Conservation (phyloP, 2,329 filamentous ascomycete genomes). For the Huntiella omanensis region DNA sequence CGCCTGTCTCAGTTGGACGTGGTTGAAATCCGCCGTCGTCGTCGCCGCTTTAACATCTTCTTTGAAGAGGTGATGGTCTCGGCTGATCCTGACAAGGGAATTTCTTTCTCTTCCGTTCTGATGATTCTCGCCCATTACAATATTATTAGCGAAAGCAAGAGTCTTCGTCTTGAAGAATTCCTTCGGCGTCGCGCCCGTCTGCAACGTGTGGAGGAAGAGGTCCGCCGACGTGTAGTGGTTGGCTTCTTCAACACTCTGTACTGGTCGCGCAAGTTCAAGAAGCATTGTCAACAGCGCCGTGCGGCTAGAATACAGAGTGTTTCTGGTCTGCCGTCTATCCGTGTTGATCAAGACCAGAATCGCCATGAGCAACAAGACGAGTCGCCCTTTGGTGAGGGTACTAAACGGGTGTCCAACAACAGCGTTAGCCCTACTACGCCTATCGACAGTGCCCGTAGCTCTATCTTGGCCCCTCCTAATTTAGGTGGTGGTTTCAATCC, state of each 20-base stretch:
- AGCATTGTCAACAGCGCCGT: constrained; percentile 51
- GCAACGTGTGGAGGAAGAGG: constrained; percentile 86
- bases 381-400: neutral
- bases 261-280: constrained; percentile 69
- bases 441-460: constrained; percentile 2
- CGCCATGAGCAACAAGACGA: constrained; percentile 15
- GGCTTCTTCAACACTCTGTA: constrained; percentile 93
- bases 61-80: constrained; percentile 93
- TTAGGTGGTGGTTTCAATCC: constrained; percentile 1
- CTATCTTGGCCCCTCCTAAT: constrained; percentile 2
- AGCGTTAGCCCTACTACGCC: constrained; percentile 6
- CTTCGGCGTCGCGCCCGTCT: constrained; percentile 73
- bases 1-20: constrained; percentile 59
- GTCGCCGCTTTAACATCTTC: constrained; percentile 77
- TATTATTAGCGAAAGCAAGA: constrained; percentile 95
- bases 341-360: constrained; percentile 60
- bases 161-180: constrained; percentile 85
- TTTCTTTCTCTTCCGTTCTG: constrained; percentile 77
- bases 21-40: constrained; percentile 50
- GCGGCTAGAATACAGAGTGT: constrained; percentile 58
- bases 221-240: constrained; percentile 72
- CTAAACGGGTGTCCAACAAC: constrained; percentile 5
- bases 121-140: constrained; percentile 98
- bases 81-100: constrained; percentile 72
- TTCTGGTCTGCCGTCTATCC: constrained; percentile 75